Percentiles rank a stretch among this genome's conserved stretches.
Evolutionary conservation across 1,284 basidiomycete species (phyloP).

Genomic region (Papiliotrema terrestris): DNA sequence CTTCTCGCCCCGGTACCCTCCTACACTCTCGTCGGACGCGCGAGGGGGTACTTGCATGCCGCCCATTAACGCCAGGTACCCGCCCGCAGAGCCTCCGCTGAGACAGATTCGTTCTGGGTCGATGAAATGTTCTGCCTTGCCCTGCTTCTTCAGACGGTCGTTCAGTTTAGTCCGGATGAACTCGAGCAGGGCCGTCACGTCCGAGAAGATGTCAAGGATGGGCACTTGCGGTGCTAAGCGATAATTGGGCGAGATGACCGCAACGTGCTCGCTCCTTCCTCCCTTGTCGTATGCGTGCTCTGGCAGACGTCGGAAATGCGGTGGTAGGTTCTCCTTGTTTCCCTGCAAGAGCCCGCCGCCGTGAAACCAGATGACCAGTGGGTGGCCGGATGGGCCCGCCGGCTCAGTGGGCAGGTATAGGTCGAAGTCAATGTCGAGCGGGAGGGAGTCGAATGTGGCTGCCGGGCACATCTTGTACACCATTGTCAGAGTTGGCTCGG

Average conservation of each 20-base stretch:
- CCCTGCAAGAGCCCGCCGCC: constrained; percentile 46
- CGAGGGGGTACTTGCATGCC: constrained; percentile 28
- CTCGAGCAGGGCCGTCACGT: constrained; percentile 29
- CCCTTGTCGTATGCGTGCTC: constrained; percentile 9
- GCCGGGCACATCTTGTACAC: constrained; percentile 37
- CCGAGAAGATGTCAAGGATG: constrained; percentile 43
- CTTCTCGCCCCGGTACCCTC: constrained; percentile 31
- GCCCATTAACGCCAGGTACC: constrained; percentile 44
- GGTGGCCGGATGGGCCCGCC: constrained; percentile 17
- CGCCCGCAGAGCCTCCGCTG: constrained; percentile 43
- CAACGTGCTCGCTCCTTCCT: constrained; percentile 17
- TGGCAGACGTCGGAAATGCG: constrained; percentile 42
- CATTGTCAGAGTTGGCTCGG: constrained; percentile 31
- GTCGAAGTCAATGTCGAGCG: constrained; percentile 40
- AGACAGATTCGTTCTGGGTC: constrained; percentile 37
- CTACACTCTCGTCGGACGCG: constrained; percentile 31
- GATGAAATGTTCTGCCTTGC: constrained; percentile 25
- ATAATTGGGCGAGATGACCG: constrained; percentile 44
- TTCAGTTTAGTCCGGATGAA: constrained; percentile 37
- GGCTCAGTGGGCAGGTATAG: constrained; percentile 36
- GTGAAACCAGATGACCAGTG: constrained; percentile 46
- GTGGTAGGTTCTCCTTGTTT: constrained; percentile 48
- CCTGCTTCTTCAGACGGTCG: constrained; percentile 25
- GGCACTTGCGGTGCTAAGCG: constrained; percentile 44
- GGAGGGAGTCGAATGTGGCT: constrained; percentile 42